Evolutionary conservation across 2,329 filamentous ascomycete genomes (phyloP).

Genomic region (Dactylonectria estremocensis): DNA sequence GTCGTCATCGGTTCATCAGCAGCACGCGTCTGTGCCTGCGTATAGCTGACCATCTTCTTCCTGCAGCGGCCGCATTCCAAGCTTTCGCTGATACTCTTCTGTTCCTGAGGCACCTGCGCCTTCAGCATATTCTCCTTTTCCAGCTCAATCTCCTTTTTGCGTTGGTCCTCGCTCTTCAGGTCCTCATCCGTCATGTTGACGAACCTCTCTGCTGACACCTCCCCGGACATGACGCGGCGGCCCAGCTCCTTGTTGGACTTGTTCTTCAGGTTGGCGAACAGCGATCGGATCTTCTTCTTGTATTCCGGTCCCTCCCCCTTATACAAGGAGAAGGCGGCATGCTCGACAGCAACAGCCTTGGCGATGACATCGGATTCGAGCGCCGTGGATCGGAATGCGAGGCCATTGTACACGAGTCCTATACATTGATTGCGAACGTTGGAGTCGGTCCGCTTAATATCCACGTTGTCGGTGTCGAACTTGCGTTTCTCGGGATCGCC

Average conservation of each 20-base stretch:
- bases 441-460: conserved; percentile 82
- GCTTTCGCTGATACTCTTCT: conserved; percentile 91
- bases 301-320: conserved; percentile 83
- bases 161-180: conserved; percentile 88
- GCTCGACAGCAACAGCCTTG: conserved; percentile 86
- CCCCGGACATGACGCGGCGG: conserved; percentile 80
- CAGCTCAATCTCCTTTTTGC: conserved; percentile 81
- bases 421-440: conserved; percentile 86
- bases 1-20: conserved; percentile 95
- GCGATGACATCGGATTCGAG: conserved; percentile 80
- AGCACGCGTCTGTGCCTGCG: conserved; percentile 93
- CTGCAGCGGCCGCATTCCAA: conserved; percentile 94
- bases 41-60: conserved; percentile 95
- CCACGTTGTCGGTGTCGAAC: conserved; percentile 85
- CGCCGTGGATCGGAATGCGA: conserved; percentile 80
- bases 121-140: conserved; percentile 97
- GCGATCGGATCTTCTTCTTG: conserved; percentile 89
- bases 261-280: conserved; percentile 96
- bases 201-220: conserved; percentile 81
- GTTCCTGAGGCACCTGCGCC: conserved; percentile 92
- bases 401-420: conserved; percentile 93
- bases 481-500: conserved; percentile 85
- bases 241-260: conserved; percentile 87
- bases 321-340: conserved; percentile 79
- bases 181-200: conserved; percentile 92